Evolutionary conservation across 2,329 filamentous ascomycete species (phyloP), one percentile per base, ranked within the genome.

Genomic region (Coniochaeta sp.): DNA sequence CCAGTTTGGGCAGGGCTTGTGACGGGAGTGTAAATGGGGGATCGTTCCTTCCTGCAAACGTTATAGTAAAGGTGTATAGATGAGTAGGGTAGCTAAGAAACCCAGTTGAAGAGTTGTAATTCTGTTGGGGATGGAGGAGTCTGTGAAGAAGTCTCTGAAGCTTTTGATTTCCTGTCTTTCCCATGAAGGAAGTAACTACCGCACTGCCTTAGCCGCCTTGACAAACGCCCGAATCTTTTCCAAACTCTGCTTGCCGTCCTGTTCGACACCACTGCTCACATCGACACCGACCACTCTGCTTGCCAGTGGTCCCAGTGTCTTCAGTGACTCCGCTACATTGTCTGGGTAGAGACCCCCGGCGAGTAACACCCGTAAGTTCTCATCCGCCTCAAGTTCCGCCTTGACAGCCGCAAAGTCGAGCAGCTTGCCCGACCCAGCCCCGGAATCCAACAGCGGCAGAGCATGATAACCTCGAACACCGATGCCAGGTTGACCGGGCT

Each of bases 221-320:
- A 98, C 80, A 74, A 99, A 99, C 4, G 82, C 84, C 64, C 80
- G 79, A 66, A 99, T 98, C 77, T 89, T 96, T 19, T 85, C 83
- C 61, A 93, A 68, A 73, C 88, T 89, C 74, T 99, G 95, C 70
- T 85, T 79, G 2, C 92, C 93, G 66, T 89, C 83, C 38, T 86
- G 87, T 75, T 98, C 95, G 2, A 99, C 92, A 0, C 96, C 96
- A 69, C 91, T 96, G 73, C 92, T 96, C 22, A 96, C 91, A 77
- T 99, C 95, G 3, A 99, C 89, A 1, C 89, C 93, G 36, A 92
- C 77, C 14, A 97, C 84, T 62, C 87, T 84, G 11, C 79, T 79
- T 28, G 79, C 78, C 11, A 84, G 72, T 7, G 82, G 77, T 0
- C 86, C 88, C 17, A 93, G 76, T 16, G 82, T 80, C 24, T 79